Evolutionary conservation across 768 basidiomycete species (phyloP).

Genomic region (Crucibulum laeve): DNA sequence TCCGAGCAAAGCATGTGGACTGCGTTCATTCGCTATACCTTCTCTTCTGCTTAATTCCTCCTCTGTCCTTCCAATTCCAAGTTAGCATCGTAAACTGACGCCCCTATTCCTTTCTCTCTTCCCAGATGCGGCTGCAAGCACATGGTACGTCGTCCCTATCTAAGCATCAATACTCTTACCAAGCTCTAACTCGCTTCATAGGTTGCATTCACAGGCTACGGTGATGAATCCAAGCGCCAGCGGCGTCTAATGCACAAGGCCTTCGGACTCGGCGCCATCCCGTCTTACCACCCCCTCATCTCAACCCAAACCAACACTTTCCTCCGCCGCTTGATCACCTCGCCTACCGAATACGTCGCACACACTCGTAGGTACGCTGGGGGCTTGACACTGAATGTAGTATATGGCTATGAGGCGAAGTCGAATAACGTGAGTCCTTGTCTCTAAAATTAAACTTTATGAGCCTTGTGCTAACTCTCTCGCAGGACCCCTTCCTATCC

Average conservation of each 20-base stretch:
- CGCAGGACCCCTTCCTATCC: slow-evolving; percentile 34
- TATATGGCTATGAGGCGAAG: slow-evolving; percentile 55
- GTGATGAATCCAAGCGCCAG: slow-evolving; percentile 58
- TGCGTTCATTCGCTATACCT: too few species aligned
- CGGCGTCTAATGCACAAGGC: slow-evolving; percentile 66
- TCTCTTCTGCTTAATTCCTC: too few species aligned
- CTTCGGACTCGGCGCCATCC: slow-evolving; percentile 47
- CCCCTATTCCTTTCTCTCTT: background rate
- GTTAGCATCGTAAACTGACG: too few species aligned
- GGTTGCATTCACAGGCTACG: slow-evolving; percentile 66
- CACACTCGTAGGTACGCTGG: slow-evolving; percentile 53
- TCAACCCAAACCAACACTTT: slow-evolving; percentile 53
- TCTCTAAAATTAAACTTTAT: too few species aligned
- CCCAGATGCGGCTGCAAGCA: slow-evolving; percentile 57
- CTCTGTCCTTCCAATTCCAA: too few species aligned
- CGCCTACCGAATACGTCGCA: slow-evolving; percentile 29
- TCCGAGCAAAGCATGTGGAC: background rate
- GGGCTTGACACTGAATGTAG: slow-evolving; percentile 48
- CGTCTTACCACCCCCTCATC: slow-evolving; percentile 54
- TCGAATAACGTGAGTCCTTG: too few species aligned
- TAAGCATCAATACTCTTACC: background rate
- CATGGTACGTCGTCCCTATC: slow-evolving; percentile 36
- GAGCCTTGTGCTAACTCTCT: too few species aligned
- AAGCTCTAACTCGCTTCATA: slow-evolving; percentile 10
- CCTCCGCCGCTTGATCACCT: slow-evolving; percentile 48